A percentile compares a stretch with the other conserved stretches of the same genome.
Evolutionary conservation across 257 asterid species (phyloP).

Genomic region (Scutellaria minor): DNA sequence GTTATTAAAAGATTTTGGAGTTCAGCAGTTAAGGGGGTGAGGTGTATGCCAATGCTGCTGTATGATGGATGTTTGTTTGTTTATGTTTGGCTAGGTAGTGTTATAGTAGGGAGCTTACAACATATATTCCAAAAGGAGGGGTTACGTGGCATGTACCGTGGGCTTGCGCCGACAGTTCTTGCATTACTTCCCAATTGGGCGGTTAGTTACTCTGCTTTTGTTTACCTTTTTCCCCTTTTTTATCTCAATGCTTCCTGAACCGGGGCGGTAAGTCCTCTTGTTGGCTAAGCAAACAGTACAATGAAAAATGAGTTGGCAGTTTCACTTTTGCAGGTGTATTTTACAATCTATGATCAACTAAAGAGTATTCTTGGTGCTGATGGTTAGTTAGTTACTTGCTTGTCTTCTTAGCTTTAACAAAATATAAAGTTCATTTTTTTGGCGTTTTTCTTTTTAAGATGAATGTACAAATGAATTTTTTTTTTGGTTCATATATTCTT

Average conservation of each 20-base stretch:
- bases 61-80: conserved; percentile 26
- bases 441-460: not conserved
- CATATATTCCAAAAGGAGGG: conserved; percentile 86
- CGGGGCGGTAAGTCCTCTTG: conserved; percentile 8
- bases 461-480: conserved; percentile 1
- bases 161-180: conserved; percentile 92
- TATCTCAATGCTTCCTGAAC: conserved; percentile 16
- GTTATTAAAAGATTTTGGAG: not conserved
- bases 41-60: conserved; percentile 5
- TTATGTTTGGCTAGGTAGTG: conserved; percentile 67
- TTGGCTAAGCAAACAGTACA: conserved; percentile 22
- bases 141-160: conserved; percentile 94
- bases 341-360: conserved; percentile 87
- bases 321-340: conserved; percentile 76
- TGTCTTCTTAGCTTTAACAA: conserved; percentile 15
- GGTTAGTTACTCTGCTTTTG: conserved; percentile 46
- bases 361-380: conserved; percentile 75
- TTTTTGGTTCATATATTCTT: conserved; percentile 10
- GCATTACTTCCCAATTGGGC: conserved; percentile 99
- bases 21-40: not conserved
- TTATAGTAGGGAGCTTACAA: conserved; percentile 86
- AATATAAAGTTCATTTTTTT: not conserved
- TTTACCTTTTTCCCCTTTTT: not conserved
- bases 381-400: conserved; percentile 59
- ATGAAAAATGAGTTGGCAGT: conserved; percentile 23